Percentiles rank a stretch among this genome's conserved stretches.
These are phyloP conservation scores for Fusarium nodosum DNA, from an alignment of 2,329 filamentous ascomycete species.

Conservation along the genomic window DNA sequence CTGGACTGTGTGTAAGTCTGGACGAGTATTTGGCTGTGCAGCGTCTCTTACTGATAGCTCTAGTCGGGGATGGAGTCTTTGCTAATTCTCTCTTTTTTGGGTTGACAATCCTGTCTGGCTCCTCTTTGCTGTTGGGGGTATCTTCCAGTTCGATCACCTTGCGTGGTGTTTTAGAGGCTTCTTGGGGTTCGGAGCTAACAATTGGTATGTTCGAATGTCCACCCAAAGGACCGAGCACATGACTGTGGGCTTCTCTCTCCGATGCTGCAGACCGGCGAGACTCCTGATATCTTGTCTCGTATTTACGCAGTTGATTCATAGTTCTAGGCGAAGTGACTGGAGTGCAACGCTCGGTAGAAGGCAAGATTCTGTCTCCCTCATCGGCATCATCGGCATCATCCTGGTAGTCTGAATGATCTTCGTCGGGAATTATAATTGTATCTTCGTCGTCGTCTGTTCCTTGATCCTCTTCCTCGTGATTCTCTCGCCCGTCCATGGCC, in stretches of 20 bases:
- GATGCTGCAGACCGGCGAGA: fast-evolving
- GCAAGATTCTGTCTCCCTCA: not conserved
- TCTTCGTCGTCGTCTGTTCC: not conserved
- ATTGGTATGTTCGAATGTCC: not conserved
- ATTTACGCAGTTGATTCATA: not conserved
- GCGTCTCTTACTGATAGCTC: fast-evolving
- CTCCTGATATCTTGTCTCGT: not conserved
- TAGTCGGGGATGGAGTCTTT: not conserved
- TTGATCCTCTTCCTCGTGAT: not conserved
- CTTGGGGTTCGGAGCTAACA: not conserved
- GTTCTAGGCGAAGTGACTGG: not conserved
- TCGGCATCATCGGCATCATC: not conserved
- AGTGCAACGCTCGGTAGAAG: not conserved
- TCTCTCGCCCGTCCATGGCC: not conserved
- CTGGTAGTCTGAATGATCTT: not conserved
- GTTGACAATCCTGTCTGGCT: not conserved
- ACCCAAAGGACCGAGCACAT: not conserved
- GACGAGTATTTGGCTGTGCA: not conserved
- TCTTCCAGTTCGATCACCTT: not conserved
- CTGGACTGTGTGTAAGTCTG: fast-evolving
- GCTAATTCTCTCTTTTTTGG: not conserved
- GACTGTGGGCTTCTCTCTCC: not conserved
- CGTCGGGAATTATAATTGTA: not conserved
- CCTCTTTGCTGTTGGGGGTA: not conserved
- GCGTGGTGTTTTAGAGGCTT: not conserved